phyloP scores from a whole-genome alignment of 2,329 filamentous ascomycete species.

The Epicoccum sorghinum region DNA sequence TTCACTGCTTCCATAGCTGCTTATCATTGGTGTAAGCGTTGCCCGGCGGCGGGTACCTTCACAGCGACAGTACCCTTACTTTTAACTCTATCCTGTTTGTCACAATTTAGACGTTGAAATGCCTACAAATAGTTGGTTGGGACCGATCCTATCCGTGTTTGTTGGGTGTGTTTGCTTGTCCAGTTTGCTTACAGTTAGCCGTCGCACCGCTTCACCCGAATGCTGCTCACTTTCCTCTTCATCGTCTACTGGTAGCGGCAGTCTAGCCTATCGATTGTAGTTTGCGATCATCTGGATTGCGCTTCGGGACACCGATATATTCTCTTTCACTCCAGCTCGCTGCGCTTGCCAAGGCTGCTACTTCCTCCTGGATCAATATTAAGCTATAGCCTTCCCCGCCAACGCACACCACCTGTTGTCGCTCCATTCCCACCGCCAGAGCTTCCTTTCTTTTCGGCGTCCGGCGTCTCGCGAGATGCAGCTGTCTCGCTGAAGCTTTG shows the following conservation, averaged over 20 bases:
- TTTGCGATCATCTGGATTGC: neutral
- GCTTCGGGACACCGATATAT: no score
- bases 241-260: no score
- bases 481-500: constrained; percentile 1
- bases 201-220: no score
- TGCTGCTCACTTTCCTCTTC: no score
- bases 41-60: constrained; percentile 27
- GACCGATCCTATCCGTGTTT: neutral
- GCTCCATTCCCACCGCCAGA: neutral
- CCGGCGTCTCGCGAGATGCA: constrained; percentile 9
- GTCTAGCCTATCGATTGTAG: neutral
- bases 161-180: neutral
- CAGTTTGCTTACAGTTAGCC: neutral
- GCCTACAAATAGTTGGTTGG: no score
- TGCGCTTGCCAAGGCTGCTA: constrained; percentile 4
- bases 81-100: neutral
- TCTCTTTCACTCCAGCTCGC: constrained; percentile 18
- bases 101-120: no score
- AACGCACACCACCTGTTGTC: neutral
- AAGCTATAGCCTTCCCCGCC: neutral
- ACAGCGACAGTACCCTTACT: constrained; percentile 1
- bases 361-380: neutral
- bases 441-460: neutral
- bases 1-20: neutral
- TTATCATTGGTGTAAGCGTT: neutral